phyloP scores from a whole-genome alignment of 2,329 filamentous ascomycete species.

The Microsporum audouinii region DNA sequence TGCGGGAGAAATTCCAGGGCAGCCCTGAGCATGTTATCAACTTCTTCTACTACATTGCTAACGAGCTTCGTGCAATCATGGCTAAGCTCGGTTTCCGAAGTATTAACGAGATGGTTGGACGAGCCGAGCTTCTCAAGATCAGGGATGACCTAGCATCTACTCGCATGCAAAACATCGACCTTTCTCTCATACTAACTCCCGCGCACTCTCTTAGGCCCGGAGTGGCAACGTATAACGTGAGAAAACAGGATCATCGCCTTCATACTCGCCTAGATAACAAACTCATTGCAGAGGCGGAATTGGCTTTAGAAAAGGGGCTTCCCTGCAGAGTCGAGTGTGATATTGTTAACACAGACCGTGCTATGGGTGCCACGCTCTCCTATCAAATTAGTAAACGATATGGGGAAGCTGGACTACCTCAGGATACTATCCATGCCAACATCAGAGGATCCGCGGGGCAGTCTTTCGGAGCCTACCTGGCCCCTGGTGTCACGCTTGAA shows the following conservation, averaged over 20 bases:
- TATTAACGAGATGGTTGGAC: conserved; percentile 96
- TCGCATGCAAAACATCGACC: conserved; percentile 86
- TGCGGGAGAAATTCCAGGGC: conserved; percentile 85
- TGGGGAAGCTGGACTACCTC: conserved; percentile 75
- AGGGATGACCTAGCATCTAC: conserved; percentile 76
- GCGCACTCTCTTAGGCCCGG: conserved; percentile 92
- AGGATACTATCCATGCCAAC: conserved; percentile 91
- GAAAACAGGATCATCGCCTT: conserved; percentile 92
- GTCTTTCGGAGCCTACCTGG: conserved; percentile 89
- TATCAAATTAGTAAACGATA: conserved; percentile 93
- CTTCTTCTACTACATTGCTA: conserved; percentile 96
- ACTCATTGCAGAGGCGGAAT: conserved; percentile 86
- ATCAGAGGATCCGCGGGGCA: conserved; percentile 94
- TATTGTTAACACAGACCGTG: conserved; percentile 91
- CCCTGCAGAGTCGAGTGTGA: conserved; percentile 91
- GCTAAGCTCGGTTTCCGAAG: conserved; percentile 87
- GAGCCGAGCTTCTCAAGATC: conserved; percentile 73
- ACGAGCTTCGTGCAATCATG: conserved; percentile 95
- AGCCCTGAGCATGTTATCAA: conserved; percentile 96
- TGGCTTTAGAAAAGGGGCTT: conserved; percentile 86
- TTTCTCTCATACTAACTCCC: conserved; percentile 84
- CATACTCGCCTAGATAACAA: conserved; percentile 94
- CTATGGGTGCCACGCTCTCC: conserved; percentile 82
- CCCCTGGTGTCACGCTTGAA: conserved; percentile 85
- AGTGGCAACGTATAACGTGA: conserved; percentile 92